Base-by-base conservation (phyloP, 2,329 filamentous ascomycete species). In the Leptographium procerum region DNA sequence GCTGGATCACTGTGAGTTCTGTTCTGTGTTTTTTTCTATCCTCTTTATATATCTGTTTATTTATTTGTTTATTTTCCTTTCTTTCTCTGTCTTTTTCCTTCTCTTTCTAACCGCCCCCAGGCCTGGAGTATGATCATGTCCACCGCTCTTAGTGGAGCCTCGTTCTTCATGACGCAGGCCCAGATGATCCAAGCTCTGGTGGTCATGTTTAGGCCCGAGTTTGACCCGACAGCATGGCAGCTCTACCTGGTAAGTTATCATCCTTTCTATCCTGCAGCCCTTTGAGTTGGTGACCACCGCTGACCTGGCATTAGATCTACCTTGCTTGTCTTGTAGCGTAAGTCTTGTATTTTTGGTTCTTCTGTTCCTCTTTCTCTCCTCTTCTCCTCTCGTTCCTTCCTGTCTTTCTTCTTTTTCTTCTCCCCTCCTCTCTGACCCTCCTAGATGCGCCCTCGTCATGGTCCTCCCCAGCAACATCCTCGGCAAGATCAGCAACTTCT, bases 101-200 rank as follows among this genome's bases (percentile, higher is more conserved):
- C n/a, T n/a, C n/a, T n/a, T n/a, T n/a, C n/a, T n/a, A n/a, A n/a
- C n/a, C n/a, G n/a, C n/a, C n/a, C n/a, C n/a, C 28, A 34, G 36
- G 57, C 57, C 13, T 59, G 57, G 57, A 56, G 57, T 22, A 59
- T 59, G 57, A 47, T 59, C 45, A 56, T 59, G 53, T 59, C 57
- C 5, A 56, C 57, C 6, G 22, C 45, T 2, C 57, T 59, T 26
- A 56, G 57, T 16, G 57, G 57, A 5, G 57, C 57, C 1, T 59
- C 57, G 4, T 59, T 59, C 13, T 59, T 52, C 36, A 59, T 59
- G 57, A 59, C 57, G 1, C 57, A 59, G 36, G 57, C 57, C 6
- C 47, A 59, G 33, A 59, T 59, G 57, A 47, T 59, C 28, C 57
- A 59, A 10, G 57, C 57, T 1, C 53, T 59, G 3, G 57, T 59